Percentiles rank a stretch among this genome's conserved stretches.
Conservation (phyloP, 106 monocot genomes). For the Dactylorhiza incarnata region DNA sequence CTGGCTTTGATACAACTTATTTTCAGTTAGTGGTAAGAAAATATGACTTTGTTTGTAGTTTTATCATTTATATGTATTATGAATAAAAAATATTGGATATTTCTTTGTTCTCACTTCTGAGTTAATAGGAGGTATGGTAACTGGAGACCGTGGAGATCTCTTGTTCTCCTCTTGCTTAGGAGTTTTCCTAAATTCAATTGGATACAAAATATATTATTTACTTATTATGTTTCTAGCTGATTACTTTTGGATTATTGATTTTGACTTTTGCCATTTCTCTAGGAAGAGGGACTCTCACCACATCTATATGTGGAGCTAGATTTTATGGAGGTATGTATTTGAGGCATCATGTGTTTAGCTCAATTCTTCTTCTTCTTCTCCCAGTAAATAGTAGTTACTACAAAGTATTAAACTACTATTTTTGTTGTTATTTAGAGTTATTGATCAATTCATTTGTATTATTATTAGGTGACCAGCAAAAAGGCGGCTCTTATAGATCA, state of each 20-base stretch:
- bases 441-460: not conserved
- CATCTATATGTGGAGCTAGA: slow-evolving; percentile 91
- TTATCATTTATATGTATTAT: not conserved
- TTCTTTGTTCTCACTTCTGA: not conserved
- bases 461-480: slow-evolving; percentile 78
- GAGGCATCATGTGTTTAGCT: not conserved
- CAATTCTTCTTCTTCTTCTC: not conserved
- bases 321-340: slow-evolving; percentile 76
- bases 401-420: not conserved
- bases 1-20: slow-evolving; percentile 94
- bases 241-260: slow-evolving; percentile 10
- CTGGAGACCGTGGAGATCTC: not conserved
- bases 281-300: slow-evolving; percentile 77
- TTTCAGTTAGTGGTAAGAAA: slow-evolving; percentile 66
- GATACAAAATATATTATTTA: not conserved
- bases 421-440: not conserved
- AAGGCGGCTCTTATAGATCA: slow-evolving; percentile 88
- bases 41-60: not conserved
- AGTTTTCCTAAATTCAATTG: not conserved
- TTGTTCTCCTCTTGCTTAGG: not conserved
- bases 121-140: not conserved
- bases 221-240: not conserved
- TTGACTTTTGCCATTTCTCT: slow-evolving; percentile 3
- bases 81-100: not conserved
- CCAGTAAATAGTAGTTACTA: not conserved